These are phyloP conservation scores for Phytophthora niederhauseri DNA, from an alignment of 352 stramenopile genomes.

Conservation along the genomic window DNA sequence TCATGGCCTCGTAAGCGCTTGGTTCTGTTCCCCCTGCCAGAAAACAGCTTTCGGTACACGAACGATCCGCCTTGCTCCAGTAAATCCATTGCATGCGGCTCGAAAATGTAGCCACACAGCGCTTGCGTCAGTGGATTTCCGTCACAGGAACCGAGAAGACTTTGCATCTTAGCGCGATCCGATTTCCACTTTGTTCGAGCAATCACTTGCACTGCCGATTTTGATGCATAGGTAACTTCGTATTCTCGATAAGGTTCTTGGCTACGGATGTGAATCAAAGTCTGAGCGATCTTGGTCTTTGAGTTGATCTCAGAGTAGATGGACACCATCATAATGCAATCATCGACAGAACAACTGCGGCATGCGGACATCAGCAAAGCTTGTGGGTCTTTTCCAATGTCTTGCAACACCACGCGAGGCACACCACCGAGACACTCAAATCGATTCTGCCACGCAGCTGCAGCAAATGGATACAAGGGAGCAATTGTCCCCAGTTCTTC, in stretches of 20 bases:
- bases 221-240: conserved; percentile 37
- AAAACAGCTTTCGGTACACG: conserved; percentile 28
- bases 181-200: conserved; percentile 34
- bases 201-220: conserved; percentile 46
- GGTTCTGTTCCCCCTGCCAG: too few relatives aligned
- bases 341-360: conserved; percentile 36
- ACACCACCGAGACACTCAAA: conserved; percentile 38
- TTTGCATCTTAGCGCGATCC: conserved; percentile 34
- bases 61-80: conserved; percentile 32
- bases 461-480: conserved; percentile 32
- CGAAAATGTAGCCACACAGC: conserved; percentile 46
- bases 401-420: conserved; percentile 39
- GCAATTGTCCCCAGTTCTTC: conserved; percentile 34
- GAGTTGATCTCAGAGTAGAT: conserved; percentile 34
- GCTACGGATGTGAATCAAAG: conserved; percentile 43
- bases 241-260: conserved; percentile 36
- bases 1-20: conserved; percentile 21
- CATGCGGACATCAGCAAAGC: conserved; percentile 27
- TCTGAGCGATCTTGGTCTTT: conserved; percentile 39
- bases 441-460: conserved; percentile 25
- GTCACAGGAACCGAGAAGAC: conserved; percentile 36
- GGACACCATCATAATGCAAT: conserved; percentile 37
- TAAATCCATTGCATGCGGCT: conserved; percentile 47
- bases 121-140: conserved; percentile 34
- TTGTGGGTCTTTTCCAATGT: conserved; percentile 28